Evolutionary conservation across 2,329 filamentous ascomycete species (phyloP), one percentile per base, ranked within the genome.

Genomic region (Trichoderma afroharzianum): DNA sequence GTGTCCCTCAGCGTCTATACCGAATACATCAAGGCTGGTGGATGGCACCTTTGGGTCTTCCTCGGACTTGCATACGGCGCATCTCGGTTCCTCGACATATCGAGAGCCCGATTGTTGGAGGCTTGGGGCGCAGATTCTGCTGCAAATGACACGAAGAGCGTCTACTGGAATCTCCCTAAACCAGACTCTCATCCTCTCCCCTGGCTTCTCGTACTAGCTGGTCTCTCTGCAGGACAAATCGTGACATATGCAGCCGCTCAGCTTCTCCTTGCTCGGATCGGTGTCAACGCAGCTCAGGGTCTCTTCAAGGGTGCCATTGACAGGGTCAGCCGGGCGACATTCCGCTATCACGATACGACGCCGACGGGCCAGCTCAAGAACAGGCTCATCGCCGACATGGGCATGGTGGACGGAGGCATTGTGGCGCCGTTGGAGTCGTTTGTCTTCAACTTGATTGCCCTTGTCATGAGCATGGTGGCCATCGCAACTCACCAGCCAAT

Each of bases 281-380:
- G 93, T 26, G 95, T 96, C 78, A 88, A 88, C 36, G 93, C 94
- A 0, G 93, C 93, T 0, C 92, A 91, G 75, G 83, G 85, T 7
- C 87, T 98, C 63, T 97, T 97, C 81, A 85, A 84, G 73, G 85
- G 89, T 50, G 92, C 93, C 24, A 89, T 97, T 81, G 83, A 87
- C 2, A 88, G 88, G 66, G 93, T 97, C 63, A 92, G 91, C 78
- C 88, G 90, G 76, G 93, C 94, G 0, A 95, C 91, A 0, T 97
- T 98, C 82, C 90, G 94, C 1, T 98, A 95, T 80, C 96, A 97
- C 82, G 95, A 98, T 78, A 90, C 93, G 4, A 97, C 95, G 0
- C 95, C 95, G 0, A 91, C 97, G 0, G 95, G 95, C 0, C 89
- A 95, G 61, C 84, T 98, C 73, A 97, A 97, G 93, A 98, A 98